Conservation (phyloP, 2,329 filamentous ascomycete genomes). For the Sclerotiophoma versabilis region DNA sequence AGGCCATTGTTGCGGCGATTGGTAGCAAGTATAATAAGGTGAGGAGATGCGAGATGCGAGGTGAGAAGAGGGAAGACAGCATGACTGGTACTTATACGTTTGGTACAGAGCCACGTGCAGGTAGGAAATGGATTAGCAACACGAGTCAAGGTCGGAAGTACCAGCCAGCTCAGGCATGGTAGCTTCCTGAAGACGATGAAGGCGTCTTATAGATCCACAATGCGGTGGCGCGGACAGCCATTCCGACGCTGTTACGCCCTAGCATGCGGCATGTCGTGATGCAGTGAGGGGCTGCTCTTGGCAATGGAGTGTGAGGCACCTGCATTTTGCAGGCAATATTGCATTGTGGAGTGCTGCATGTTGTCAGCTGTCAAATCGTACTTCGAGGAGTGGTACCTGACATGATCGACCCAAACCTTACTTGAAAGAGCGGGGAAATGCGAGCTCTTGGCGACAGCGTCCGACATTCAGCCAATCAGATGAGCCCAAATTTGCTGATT, state of each 20-base stretch:
- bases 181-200: background rate
- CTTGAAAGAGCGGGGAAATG: slow-evolving; percentile 5
- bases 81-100: slow-evolving; percentile 27
- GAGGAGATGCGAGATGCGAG: slow-evolving; percentile 1
- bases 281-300: slow-evolving; percentile 38
- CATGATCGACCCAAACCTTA: slow-evolving; percentile 6
- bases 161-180: slow-evolving; percentile 26
- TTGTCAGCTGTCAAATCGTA: background rate
- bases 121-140: slow-evolving; percentile 6
- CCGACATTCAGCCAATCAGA: slow-evolving; percentile 14
- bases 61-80: background rate
- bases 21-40: background rate
- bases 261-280: slow-evolving; percentile 14
- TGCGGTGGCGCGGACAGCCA: slow-evolving; percentile 16
- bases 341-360: slow-evolving; percentile 3
- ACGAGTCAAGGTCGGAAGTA: slow-evolving; percentile 17
- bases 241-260: slow-evolving; percentile 7
- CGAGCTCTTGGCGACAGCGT: background rate
- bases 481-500: background rate
- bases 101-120: background rate
- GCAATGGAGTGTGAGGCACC: slow-evolving; percentile 23
- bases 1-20: slow-evolving; percentile 20
- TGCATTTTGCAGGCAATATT: slow-evolving; percentile 4
- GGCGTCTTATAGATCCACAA: slow-evolving; percentile 3
- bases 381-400: background rate